Percentiles rank a stretch among this genome's conserved stretches.
phyloP scores from a whole-genome alignment of 1,284 basidiomycete genomes.

The Ustilago tritici region DNA sequence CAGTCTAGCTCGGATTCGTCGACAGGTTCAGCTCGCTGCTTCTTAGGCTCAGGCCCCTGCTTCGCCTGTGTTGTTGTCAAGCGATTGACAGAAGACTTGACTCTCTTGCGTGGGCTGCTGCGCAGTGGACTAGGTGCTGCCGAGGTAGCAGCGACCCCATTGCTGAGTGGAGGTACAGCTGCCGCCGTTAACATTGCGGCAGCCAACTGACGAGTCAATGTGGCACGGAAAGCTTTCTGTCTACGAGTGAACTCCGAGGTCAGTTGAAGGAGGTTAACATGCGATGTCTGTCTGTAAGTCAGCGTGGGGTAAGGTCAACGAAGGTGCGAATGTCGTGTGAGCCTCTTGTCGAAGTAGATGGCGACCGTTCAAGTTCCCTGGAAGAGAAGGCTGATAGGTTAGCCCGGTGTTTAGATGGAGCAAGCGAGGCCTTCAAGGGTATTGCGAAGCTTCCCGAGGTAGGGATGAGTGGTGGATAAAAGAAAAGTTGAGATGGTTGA shows the following conservation, averaged over 20 bases:
- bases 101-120: constrained; percentile 37
- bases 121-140: constrained; percentile 19
- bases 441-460: neutral
- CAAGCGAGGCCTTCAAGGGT: neutral
- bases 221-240: neutral
- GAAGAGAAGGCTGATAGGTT: neutral
- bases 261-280: neutral
- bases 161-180: constrained; percentile 12
- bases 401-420: neutral
- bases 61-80: neutral
- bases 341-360: neutral
- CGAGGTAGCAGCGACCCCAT: constrained; percentile 2
- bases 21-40: constrained; percentile 29
- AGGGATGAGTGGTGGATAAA: neutral
- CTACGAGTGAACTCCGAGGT: neutral
- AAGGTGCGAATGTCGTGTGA: constrained; percentile 7
- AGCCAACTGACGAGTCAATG: neutral
- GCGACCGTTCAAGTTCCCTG: too few species aligned
- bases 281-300: neutral
- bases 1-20: constrained; percentile 55
- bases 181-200: constrained; percentile 31
- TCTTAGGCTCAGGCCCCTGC: constrained; percentile 14
- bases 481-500: neutral
- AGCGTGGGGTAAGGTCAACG: neutral
- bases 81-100: constrained; percentile 13